Evolutionary conservation across 2,329 filamentous ascomycete genomes (phyloP).

Genomic region (Sporothrix pallida): DNA sequence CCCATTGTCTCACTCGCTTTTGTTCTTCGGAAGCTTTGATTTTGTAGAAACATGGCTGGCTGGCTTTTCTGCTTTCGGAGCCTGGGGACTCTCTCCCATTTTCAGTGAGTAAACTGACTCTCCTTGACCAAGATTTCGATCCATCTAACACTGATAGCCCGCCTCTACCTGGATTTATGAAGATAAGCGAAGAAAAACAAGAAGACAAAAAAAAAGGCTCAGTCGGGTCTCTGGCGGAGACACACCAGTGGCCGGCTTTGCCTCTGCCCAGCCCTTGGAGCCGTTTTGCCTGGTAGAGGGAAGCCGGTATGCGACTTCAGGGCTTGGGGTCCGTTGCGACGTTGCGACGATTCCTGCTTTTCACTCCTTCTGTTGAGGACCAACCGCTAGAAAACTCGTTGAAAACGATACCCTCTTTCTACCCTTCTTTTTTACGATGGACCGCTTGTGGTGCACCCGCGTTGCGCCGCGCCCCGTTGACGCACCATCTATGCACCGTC

Average conservation of each 20-base stretch:
- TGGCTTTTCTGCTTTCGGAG: background rate
- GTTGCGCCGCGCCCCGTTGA: background rate
- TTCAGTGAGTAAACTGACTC: background rate
- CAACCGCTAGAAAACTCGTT: background rate
- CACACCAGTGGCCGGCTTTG: background rate
- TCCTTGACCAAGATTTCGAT: background rate
- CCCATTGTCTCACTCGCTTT: slow-evolving; percentile 23
- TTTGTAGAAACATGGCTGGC: background rate
- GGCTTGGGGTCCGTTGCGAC: background rate
- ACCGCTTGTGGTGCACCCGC: background rate
- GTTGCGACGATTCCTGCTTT: background rate
- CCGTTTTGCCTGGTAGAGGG: background rate
- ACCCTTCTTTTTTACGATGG: slow-evolving; percentile 1
- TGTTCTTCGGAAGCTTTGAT: background rate
- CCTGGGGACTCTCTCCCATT: background rate
- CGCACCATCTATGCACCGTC: background rate
- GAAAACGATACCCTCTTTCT: background rate
- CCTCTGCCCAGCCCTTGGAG: background rate
- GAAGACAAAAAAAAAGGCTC: background rate
- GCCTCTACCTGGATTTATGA: background rate
- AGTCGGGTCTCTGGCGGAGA: background rate
- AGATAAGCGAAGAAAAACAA: background rate
- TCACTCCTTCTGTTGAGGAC: background rate
- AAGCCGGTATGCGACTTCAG: background rate
- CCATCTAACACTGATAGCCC: background rate